Conservation (phyloP, 2,329 filamentous ascomycete genomes). For the Aspergillus luchuensis region DNA sequence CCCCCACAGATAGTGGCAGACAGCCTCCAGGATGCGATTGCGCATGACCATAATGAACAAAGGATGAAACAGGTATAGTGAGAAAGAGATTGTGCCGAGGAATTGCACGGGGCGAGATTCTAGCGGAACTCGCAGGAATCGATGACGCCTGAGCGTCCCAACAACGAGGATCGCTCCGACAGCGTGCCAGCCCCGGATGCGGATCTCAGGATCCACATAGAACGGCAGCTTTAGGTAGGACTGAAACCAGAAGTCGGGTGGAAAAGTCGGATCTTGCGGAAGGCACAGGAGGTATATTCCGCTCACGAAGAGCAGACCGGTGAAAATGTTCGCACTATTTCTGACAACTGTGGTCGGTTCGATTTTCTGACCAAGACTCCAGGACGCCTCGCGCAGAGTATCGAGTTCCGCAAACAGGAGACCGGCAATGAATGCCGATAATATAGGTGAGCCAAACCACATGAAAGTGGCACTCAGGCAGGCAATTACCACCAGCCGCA, state of each 20-base stretch:
- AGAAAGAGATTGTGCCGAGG: neutral
- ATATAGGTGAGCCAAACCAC: neutral
- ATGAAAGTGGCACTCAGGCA: neutral
- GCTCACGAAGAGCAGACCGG: neutral
- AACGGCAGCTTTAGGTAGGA: neutral
- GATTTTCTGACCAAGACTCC: neutral
- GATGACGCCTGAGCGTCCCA: neutral
- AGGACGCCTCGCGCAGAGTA: too few species aligned
- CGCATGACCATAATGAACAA: neutral
- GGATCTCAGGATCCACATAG: neutral
- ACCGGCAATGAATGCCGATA: neutral
- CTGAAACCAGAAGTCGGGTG: neutral
- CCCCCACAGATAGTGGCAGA: neutral
- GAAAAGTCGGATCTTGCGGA: neutral
- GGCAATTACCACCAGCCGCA: neutral
- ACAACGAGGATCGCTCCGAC: neutral
- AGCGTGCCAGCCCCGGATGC: neutral
- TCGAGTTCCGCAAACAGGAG: neutral
- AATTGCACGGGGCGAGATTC: neutral
- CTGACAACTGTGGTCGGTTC: neutral
- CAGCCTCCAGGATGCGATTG: neutral
- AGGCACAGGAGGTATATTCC: neutral
- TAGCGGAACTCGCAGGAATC: neutral
- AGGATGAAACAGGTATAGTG: neutral
- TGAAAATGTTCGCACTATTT: neutral